Evolutionary conservation across 352 stramenopile genomes (phyloP).

Genomic region (Globisporangium carolinianum): DNA sequence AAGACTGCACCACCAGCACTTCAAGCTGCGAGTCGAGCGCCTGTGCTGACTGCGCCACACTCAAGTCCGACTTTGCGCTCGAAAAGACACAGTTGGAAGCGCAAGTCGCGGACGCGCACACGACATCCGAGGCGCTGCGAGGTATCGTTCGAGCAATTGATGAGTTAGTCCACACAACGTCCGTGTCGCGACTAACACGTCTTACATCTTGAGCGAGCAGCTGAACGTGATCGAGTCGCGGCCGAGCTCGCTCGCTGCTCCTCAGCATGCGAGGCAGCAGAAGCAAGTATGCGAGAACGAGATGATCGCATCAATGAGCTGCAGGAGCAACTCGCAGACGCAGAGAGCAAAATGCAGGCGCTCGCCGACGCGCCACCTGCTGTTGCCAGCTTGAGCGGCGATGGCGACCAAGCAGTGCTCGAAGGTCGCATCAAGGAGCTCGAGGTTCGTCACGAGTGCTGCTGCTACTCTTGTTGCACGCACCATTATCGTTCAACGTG

Average conservation of each 20-base stretch:
- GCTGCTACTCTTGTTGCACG: not conserved
- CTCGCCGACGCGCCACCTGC: slow-evolving; percentile 3
- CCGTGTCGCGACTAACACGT: not conserved
- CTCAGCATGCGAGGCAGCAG: slow-evolving; percentile 3
- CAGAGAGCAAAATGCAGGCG: slow-evolving; percentile 14
- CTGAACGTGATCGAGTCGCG: slow-evolving; percentile 21
- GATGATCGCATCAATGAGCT: slow-evolving; percentile 32
- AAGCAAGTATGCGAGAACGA: slow-evolving; percentile 20
- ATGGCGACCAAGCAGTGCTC: slow-evolving; percentile 18
- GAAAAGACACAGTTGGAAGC: slow-evolving; percentile 4
- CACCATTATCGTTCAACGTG: not conserved
- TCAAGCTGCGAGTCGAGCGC: not conserved
- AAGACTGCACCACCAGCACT: not conserved
- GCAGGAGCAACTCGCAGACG: slow-evolving; percentile 18
- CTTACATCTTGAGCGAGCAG: slow-evolving; percentile 11
- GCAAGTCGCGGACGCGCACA: slow-evolving; percentile 8
- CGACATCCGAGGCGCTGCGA: slow-evolving; percentile 7
- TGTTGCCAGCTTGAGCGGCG: slow-evolving; percentile 10
- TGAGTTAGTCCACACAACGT: no score
- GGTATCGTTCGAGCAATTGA: slow-evolving; percentile 1
- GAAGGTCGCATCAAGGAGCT: slow-evolving; percentile 48
- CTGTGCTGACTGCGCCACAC: slow-evolving; percentile 1
- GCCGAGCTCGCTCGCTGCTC: slow-evolving; percentile 12
- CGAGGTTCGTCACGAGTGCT: slow-evolving; percentile 30
- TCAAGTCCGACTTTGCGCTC: slow-evolving; percentile 3